Evolutionary conservation across 2,329 filamentous ascomycete genomes (phyloP), one percentile per base, ranked within the genome.

Genomic region (Trichoderma polysporum): DNA sequence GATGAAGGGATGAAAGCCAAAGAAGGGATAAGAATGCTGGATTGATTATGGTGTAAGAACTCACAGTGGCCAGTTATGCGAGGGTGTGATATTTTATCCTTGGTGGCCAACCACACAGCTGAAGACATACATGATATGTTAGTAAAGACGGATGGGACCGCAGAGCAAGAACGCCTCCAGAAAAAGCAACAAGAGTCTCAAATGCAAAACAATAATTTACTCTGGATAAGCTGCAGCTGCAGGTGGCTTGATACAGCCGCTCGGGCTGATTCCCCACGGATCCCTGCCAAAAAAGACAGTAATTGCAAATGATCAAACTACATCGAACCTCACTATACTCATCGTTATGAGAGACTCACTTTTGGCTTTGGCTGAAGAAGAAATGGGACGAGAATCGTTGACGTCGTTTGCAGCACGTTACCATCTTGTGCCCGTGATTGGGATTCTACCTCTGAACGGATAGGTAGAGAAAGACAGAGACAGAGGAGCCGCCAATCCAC

Each of bases 141-240:
- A n/a, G n/a, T n/a, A 31, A 50, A 35, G 41, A 35, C 58, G 50
- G 45, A 61, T 61, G 35, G 22, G 35, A 50, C 8, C 22, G 33
- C 45, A 19, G n/a, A 39, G 45, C 17, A 50, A 19, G 49, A n/a
- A 3, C 12, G 10, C 47, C 47, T n/a, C 47, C 13, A n/a, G 31
- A 29, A 56, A 62, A 33, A 63, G 35, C 7, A 53, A 54, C 9
- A 4, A 31, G 22, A 45, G 60, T 54, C 60, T 63, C 60, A 54
- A 45, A 64, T 31, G 61, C 61, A 56, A 47, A 56, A 56, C 61
- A 56, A 47, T 45, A 53, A 54, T 45, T 56, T 45, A 12, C 6
- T 54, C 61, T 54, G 31, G 52, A 54, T 35, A 56, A 64, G 61
- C 50, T 39, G 60, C 60, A n/a, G 60, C 60, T 54, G 60, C 35